A percentile compares a stretch with the other conserved stretches of the same genome.
phyloP scores from a whole-genome alignment of 2,329 filamentous ascomycete genomes.

The Tricladium varicosporioides region DNA sequence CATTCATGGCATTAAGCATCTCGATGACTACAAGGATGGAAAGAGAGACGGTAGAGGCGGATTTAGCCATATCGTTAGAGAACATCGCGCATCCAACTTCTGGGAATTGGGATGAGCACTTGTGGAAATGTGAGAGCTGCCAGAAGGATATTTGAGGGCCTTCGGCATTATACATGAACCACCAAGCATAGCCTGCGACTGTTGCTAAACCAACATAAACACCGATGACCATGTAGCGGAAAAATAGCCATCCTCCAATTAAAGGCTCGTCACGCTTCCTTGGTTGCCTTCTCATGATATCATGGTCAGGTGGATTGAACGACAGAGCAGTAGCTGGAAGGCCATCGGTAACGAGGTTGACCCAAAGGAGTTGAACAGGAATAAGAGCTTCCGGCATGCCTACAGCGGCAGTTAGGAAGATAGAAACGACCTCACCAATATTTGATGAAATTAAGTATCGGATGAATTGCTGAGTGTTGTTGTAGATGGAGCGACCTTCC shows the following conservation, averaged over 20 bases:
- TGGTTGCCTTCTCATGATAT: conserved; percentile 92
- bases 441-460: conserved; percentile 98
- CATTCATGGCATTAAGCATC: conserved; percentile 99
- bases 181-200: conserved; percentile 98
- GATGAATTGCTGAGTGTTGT: conserved; percentile 99
- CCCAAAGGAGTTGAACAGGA: conserved; percentile 96
- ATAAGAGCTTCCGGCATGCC: conserved; percentile 98
- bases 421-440: conserved; percentile 98
- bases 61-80: conserved; percentile 77
- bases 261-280: conserved; percentile 90
- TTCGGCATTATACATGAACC: conserved; percentile 93
- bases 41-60: conserved; percentile 89
- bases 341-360: conserved; percentile 96
- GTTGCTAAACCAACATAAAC: conserved; percentile 93
- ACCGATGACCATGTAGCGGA: conserved; percentile 95
- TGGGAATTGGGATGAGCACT: conserved; percentile 80
- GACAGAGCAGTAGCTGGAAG: conserved; percentile 93
- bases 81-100: conserved; percentile 95
- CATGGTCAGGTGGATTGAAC: conserved; percentile 98
- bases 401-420: conserved; percentile 93
- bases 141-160: conserved; percentile 90
- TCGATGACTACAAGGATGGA: conserved; percentile 95
- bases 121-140: conserved; percentile 91
- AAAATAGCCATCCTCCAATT: conserved; percentile 94
- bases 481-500: conserved; percentile 97